Evolutionary conservation across 2,329 filamentous ascomycete genomes (phyloP).

Genomic region (Fusarium goolgardi): DNA sequence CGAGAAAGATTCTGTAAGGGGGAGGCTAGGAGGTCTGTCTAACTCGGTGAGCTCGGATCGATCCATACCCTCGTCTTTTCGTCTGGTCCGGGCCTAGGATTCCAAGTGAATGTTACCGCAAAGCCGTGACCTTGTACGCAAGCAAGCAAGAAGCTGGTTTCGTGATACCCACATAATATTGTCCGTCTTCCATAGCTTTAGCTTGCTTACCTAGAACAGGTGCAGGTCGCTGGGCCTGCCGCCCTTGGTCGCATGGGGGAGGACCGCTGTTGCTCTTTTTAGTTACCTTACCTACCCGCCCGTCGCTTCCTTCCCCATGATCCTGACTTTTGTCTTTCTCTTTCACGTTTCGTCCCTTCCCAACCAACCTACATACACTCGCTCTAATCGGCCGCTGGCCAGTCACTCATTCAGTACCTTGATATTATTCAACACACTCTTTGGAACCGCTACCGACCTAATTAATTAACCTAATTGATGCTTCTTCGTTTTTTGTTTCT

Average conservation of each 20-base stretch:
- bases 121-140: conserved; percentile 6
- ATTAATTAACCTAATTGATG: conserved; percentile 28
- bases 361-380: conserved; percentile 44
- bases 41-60: conserved; percentile 32
- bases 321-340: conserved; percentile 41
- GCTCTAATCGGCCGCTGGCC: conserved; percentile 47
- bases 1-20: conserved; percentile 38
- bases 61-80: conserved; percentile 35
- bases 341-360: conserved; percentile 40
- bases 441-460: conserved; percentile 24
- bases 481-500: conserved; percentile 31
- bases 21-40: conserved; percentile 1
- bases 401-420: conserved; percentile 45
- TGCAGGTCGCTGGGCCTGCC: conserved; percentile 38
- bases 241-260: conserved; percentile 42
- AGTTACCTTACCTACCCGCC: conserved; percentile 46
- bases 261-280: conserved; percentile 41
- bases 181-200: background rate
- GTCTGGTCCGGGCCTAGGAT: conserved; percentile 19
- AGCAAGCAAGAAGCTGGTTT: conserved; percentile 20
- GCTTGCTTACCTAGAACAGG: conserved; percentile 17
- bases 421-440: conserved; percentile 42
- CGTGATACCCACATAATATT: conserved; percentile 26
- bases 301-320: conserved; percentile 43
- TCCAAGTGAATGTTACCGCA: conserved; percentile 21